Evolutionary conservation across 2,329 filamentous ascomycete species (phyloP).

Genomic region (Alternaria ethzedia): DNA sequence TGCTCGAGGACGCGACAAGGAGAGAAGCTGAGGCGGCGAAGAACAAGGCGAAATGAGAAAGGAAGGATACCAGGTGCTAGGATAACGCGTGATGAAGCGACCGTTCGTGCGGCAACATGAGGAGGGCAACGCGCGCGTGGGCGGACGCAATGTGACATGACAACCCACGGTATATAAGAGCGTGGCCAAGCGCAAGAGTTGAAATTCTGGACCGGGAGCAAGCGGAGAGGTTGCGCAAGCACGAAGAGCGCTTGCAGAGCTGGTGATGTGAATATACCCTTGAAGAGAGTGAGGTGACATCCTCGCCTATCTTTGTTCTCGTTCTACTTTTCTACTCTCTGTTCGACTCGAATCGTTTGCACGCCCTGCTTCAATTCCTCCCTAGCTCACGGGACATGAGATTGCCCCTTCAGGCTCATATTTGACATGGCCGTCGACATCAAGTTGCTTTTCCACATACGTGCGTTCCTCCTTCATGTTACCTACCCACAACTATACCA

Average conservation of each 20-base stretch:
- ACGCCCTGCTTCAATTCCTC: neutral
- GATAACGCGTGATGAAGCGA: neutral
- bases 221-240: neutral
- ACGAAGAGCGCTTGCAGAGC: neutral
- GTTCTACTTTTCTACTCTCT: neutral
- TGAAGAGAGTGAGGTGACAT: neutral
- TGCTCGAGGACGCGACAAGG: slow-evolving; percentile 82
- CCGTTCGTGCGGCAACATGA: neutral
- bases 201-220: neutral
- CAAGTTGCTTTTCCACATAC: neutral
- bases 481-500: neutral
- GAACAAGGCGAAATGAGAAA: slow-evolving; percentile 45
- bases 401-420: neutral
- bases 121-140: neutral
- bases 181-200: neutral
- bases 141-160: neutral
- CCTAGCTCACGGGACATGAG: neutral
- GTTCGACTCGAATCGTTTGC: no score
- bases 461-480: neutral
- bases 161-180: neutral
- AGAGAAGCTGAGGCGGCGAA: slow-evolving; percentile 46
- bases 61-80: neutral
- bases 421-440: neutral
- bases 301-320: neutral
- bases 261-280: neutral